phyloP scores from a whole-genome alignment of 805 yeast species.

The Blastobotrys americana region DNA sequence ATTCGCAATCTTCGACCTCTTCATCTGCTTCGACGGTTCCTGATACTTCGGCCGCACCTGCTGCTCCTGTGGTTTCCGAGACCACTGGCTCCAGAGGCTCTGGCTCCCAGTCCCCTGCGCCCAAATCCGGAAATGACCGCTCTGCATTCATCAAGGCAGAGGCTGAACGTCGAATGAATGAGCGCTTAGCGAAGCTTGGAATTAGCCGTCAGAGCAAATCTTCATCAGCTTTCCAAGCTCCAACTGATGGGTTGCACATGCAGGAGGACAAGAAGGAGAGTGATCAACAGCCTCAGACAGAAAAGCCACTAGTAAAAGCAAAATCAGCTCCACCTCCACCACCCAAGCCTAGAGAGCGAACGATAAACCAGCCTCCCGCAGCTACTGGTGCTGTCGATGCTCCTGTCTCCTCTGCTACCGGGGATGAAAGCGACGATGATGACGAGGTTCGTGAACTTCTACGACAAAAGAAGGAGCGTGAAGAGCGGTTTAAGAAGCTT shows the following conservation, averaged over 20 bases:
- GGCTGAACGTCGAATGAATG: conserved; percentile 76
- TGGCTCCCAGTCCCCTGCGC: conserved; percentile 4
- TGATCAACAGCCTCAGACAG: conserved; percentile 10
- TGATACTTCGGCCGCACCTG: conserved; percentile 1
- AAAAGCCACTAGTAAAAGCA: conserved; percentile 5
- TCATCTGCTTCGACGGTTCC: conserved; percentile 5
- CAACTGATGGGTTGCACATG: conserved; percentile 11
- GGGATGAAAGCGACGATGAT: conserved; percentile 20
- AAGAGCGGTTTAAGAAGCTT: conserved; percentile 20
- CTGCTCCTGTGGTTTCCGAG: conserved; percentile 10
- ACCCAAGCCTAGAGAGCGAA: conserved; percentile 12
- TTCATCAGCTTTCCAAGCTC: conserved; percentile 19
- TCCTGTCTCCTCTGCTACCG: conserved; percentile 13
- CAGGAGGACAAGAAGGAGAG: conserved; percentile 8
- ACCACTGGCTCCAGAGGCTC: conserved; percentile 21
- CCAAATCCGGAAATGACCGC: conserved; percentile 53
- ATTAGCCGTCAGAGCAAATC: conserved; percentile 33
- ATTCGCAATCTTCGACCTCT: conserved; percentile 7
- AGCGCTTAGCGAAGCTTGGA: conserved; percentile 74
- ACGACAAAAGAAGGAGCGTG: conserved; percentile 18
- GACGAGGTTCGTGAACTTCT: conserved; percentile 32
- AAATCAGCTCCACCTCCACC: conserved; percentile 14
- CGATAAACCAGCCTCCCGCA: conserved; percentile 9
- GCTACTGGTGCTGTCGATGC: conserved; percentile 5
- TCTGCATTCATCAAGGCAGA: conserved; percentile 78